Evolutionary conservation across 139 green algal genomes (phyloP), one percentile per base, ranked within the genome.

Genomic region (Haematococcus sp.): DNA sequence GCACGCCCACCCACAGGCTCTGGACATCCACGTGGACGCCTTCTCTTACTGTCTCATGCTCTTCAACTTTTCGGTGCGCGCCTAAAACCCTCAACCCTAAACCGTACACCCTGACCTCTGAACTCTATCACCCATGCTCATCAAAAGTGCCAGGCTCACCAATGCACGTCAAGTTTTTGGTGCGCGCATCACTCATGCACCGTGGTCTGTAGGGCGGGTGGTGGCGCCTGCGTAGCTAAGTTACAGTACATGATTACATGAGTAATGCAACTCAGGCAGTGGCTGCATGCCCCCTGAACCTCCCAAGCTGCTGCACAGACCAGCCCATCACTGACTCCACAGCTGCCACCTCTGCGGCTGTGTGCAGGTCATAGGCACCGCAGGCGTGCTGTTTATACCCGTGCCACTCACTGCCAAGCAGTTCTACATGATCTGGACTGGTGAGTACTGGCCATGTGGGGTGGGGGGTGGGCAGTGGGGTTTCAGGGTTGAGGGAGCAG

Each of bases 371-470:
- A 86, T 97, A 20, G 95, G 95, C 4, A 88, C 90, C 15, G 43
- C 94, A 2, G 83, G 80, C 1, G 46, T 97, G 28, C 97, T 98
- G 68, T 94, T 97, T 77, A 79, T 87, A 66, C 91, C 88, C 11
- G 86, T 92, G n/a, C 95, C 93, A 1, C 73, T 98, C 32, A 34
- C 94, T 2, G 54, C 96, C 61, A 98, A 97, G 76, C 92, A 97
- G 78, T 82, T 73, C 25, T 81, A 81, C 46, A 74, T 75, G 54
- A 35, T 76, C 5, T 74, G 68, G 54, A 64, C 34, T 1, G 68
- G 54, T 30, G 23, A 11, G 55, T n/a, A n/a, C n/a, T 63, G 55
- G 25, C 23, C 25, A 30, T 63, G 80, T 97, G 20, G 83, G 98
- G 23, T 80, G 88, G 65, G 88, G 91, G 19, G 92, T n/a, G n/a